A percentile compares a stretch with the other conserved stretches of the same genome.
phyloP scores from a whole-genome alignment of 2,329 filamentous ascomycete genomes.

The Byssochlamys sp. region DNA sequence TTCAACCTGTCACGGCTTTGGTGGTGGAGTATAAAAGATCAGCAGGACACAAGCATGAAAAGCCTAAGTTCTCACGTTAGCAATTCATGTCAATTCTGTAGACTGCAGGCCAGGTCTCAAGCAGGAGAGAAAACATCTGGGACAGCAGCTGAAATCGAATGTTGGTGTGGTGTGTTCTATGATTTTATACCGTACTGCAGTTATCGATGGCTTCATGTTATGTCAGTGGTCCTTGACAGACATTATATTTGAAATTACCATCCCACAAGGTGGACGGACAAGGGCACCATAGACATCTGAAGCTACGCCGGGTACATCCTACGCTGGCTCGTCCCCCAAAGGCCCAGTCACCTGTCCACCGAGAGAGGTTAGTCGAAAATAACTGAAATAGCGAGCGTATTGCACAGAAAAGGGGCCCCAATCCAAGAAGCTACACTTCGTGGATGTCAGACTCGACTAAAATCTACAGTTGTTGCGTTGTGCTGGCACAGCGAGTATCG shows the following conservation, averaged over 20 bases:
- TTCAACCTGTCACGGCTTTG: not conserved
- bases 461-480: not conserved
- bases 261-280: not conserved
- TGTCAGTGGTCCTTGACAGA: not conserved
- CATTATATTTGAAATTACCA: not conserved
- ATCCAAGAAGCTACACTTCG: not conserved
- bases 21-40: constrained; percentile 1
- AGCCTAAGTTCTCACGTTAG: not conserved
- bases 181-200: not conserved
- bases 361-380: not conserved
- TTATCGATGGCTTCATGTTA: not conserved
- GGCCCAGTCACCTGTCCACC: not conserved
- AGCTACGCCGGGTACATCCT: not conserved
- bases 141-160: not conserved
- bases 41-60: constrained; percentile 4
- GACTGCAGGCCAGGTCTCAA: not conserved
- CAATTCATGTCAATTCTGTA: constrained; percentile 1
- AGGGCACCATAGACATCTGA: not conserved
- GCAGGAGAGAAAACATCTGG: not conserved
- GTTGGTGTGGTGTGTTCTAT: not conserved
- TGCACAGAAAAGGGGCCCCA: not conserved
- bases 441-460: not conserved
- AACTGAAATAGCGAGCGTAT: not conserved
- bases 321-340: not conserved
- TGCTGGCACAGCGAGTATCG: not conserved